Conservation (phyloP, 2,329 filamentous ascomycete genomes). For the Dissoconium aciculare region DNA sequence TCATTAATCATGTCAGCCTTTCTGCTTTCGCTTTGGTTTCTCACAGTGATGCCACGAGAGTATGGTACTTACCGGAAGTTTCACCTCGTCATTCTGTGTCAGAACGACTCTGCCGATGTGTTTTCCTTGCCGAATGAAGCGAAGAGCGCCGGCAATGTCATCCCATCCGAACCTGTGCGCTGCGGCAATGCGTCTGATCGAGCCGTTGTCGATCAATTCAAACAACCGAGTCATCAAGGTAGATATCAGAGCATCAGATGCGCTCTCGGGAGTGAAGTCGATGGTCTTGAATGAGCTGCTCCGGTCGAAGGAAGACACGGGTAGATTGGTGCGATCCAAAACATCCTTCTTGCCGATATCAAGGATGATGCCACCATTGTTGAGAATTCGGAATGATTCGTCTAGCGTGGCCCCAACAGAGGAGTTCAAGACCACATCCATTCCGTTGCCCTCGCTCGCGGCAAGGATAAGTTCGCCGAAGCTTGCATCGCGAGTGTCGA, state of each 20-base stretch:
- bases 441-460: slow-evolving; percentile 17
- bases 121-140: no score
- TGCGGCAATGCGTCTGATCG: slow-evolving; percentile 3
- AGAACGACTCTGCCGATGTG: no score
- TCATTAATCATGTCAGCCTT: no score
- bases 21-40: no score
- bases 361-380: slow-evolving; percentile 19
- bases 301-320: slow-evolving; percentile 8
- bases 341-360: slow-evolving; percentile 17
- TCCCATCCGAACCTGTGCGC: slow-evolving; percentile 3
- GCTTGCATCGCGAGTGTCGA: slow-evolving; percentile 15
- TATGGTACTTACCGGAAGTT: slow-evolving; percentile 1
- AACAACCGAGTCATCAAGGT: slow-evolving; percentile 2
- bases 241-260: neutral
- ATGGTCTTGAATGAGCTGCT: slow-evolving; percentile 1
- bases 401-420: slow-evolving; percentile 17
- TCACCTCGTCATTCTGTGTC: neutral
- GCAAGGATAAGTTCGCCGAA: slow-evolving; percentile 16
- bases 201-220: slow-evolving; percentile 1
- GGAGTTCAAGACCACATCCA: slow-evolving; percentile 23
- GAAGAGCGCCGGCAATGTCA: slow-evolving; percentile 7
- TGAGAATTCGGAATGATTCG: slow-evolving; percentile 16
- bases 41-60: no score
- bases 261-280: neutral
- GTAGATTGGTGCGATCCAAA: slow-evolving; percentile 6